These are phyloP conservation scores for Boletus hoseneyae DNA, from an alignment of 1,284 basidiomycete species.

Conservation along the genomic window DNA sequence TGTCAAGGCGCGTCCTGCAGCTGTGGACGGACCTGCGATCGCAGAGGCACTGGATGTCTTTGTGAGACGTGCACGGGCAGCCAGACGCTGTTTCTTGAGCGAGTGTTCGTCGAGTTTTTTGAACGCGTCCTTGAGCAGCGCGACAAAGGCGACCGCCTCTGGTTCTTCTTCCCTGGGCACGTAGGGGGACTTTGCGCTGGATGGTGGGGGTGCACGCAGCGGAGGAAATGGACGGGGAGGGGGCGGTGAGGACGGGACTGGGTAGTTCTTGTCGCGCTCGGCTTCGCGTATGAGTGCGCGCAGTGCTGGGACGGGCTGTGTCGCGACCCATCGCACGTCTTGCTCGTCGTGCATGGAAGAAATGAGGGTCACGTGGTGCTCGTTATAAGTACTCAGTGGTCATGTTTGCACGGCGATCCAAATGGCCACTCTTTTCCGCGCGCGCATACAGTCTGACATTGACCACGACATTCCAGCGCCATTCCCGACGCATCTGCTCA, in stretches of 20 bases:
- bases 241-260: not conserved
- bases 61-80: slow-evolving; percentile 10
- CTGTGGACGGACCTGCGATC: slow-evolving; percentile 5
- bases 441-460: not conserved
- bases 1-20: slow-evolving; percentile 10
- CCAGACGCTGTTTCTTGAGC: slow-evolving; percentile 22
- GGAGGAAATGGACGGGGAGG: not conserved
- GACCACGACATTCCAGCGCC: slow-evolving; percentile 31
- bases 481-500: slow-evolving; percentile 30
- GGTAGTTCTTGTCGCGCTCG: not conserved
- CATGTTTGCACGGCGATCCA: too few species aligned
- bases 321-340: slow-evolving; percentile 2
- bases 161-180: slow-evolving; percentile 18
- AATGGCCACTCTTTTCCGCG: slow-evolving; percentile 30
- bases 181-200: not conserved
- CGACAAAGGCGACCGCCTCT: slow-evolving; percentile 23
- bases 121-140: slow-evolving; percentile 23
- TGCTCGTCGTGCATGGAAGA: too few species aligned
- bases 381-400: too few species aligned
- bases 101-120: slow-evolving; percentile 27
- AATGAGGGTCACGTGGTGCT: not conserved
- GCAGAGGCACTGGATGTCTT: slow-evolving; percentile 24
- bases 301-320: not conserved
- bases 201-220: not conserved
- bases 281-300: not conserved